A percentile compares a stretch with the other conserved stretches of the same genome.
phyloP scores from a whole-genome alignment of 169 alveolate genomes.

The Plasmodium ovale region DNA sequence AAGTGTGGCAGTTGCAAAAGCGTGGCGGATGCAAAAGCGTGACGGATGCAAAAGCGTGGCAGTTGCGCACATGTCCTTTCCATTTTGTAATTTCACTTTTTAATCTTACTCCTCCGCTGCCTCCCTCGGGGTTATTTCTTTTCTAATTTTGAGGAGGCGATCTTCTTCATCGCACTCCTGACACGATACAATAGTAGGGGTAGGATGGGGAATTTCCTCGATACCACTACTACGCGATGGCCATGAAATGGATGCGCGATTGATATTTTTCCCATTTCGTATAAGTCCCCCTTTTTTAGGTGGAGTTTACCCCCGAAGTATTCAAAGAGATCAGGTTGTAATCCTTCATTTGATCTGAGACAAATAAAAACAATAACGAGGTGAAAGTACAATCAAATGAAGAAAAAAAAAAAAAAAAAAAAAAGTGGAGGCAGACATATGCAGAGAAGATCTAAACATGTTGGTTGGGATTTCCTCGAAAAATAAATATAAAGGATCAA shows the following conservation, averaged over 20 bases:
- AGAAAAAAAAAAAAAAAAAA: neutral
- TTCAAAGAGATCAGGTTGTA: constrained; percentile 24
- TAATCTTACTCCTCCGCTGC: constrained; percentile 62
- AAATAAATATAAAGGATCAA: neutral
- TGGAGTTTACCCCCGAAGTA: constrained; percentile 32
- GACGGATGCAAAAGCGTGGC: too few relatives aligned
- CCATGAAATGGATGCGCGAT: neutral
- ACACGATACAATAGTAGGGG: neutral
- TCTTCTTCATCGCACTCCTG: constrained; percentile 53
- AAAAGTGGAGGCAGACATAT: neutral
- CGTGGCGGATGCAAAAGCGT: too few relatives aligned
- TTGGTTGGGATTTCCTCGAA: too few relatives aligned
- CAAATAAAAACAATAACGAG: neutral
- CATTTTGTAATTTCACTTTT: constrained; percentile 5
- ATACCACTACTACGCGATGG: too few relatives aligned
- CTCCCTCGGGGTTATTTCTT: constrained; percentile 34
- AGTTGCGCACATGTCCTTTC: too few relatives aligned
- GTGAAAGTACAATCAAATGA: neutral
- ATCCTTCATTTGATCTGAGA: constrained; percentile 40
- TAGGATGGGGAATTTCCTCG: neutral
- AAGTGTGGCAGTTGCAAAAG: too few relatives aligned
- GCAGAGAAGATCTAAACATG: neutral
- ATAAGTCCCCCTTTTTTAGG: neutral
- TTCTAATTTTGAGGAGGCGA: constrained; percentile 29
- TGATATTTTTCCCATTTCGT: constrained; percentile 8